Conservation (phyloP, 192 early-diverging fungal genomes). For the Pilobolus umbonatus region DNA sequence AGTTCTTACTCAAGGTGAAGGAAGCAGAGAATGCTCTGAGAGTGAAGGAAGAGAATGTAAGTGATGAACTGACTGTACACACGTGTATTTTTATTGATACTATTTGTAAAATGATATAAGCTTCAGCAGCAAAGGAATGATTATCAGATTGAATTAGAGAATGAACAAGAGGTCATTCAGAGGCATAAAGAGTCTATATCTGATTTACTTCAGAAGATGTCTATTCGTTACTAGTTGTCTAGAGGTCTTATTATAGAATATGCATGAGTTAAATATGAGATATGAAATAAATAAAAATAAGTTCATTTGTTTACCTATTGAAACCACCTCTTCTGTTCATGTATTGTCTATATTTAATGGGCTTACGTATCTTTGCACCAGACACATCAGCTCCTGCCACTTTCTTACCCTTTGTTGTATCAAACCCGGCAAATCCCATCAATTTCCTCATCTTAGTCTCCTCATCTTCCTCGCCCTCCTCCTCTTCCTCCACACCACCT, state of each 20-base stretch:
- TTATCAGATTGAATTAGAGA: too few relatives aligned
- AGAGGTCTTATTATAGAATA: slow-evolving; percentile 15
- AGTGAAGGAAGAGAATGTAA: slow-evolving; percentile 42
- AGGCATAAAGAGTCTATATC: too few relatives aligned
- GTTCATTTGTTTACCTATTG: slow-evolving; percentile 11
- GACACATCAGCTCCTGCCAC: slow-evolving; percentile 70
- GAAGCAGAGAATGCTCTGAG: slow-evolving; percentile 43
- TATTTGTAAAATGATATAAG: too few relatives aligned
- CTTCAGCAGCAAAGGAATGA: too few relatives aligned
- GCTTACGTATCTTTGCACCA: slow-evolving; percentile 77
- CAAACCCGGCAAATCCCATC: slow-evolving; percentile 89
- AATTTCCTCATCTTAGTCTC: slow-evolving; percentile 79
- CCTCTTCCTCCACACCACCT: neutral
- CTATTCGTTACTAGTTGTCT: too few relatives aligned
- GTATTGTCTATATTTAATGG: slow-evolving; percentile 86
- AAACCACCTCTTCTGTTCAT: slow-evolving; percentile 94
- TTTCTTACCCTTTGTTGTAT: slow-evolving; percentile 78
- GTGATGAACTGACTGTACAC: slow-evolving; percentile 17
- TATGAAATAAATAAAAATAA: slow-evolving; percentile 11
- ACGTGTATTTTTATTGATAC: too few relatives aligned
- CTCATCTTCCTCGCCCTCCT: slow-evolving; percentile 42
- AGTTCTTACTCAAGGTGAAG: slow-evolving; percentile 45
- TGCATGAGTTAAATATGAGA: neutral
- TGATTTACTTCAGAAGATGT: too few relatives aligned
- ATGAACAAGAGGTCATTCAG: too few relatives aligned